These are phyloP conservation scores for Baeospora myosura DNA, from an alignment of 1,284 basidiomycete genomes.

Conservation along the genomic window DNA sequence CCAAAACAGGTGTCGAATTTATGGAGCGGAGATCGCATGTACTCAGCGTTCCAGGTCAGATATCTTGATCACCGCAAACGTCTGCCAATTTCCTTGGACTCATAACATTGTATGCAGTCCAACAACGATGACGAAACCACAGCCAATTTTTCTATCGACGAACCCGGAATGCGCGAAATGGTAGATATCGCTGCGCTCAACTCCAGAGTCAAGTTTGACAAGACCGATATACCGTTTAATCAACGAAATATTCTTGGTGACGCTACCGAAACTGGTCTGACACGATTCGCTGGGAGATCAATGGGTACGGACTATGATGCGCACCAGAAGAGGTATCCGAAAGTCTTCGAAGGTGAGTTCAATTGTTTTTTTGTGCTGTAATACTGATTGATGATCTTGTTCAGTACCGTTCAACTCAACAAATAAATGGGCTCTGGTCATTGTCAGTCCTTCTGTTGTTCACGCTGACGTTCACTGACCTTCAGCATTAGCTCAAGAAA, in stretches of 20 bases:
- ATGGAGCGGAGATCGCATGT: conserved; percentile 56
- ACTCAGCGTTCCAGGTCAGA: conserved; percentile 49
- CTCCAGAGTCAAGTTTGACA: conserved; percentile 64
- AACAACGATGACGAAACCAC: conserved; percentile 58
- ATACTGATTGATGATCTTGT: neutral
- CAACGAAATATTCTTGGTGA: conserved; percentile 58
- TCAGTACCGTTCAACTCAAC: conserved; percentile 62
- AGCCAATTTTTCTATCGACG: conserved; percentile 39
- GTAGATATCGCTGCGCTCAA: conserved; percentile 59
- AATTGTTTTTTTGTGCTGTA: neutral
- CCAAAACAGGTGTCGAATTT: conserved; percentile 45
- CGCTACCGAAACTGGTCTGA: conserved; percentile 63
- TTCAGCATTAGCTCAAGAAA: conserved; percentile 40
- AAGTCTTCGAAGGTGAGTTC: conserved; percentile 48
- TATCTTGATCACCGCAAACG: neutral
- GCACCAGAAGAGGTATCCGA: conserved; percentile 42
- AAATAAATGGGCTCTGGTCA: conserved; percentile 66
- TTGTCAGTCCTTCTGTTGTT: conserved; percentile 32
- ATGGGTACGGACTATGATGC: conserved; percentile 44
- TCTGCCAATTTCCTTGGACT: conserved; percentile 1
- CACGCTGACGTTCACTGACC: neutral
- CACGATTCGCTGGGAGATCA: conserved; percentile 55
- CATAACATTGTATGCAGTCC: conserved; percentile 27
- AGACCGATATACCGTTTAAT: conserved; percentile 54
- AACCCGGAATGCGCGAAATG: conserved; percentile 54